phyloP scores from a whole-genome alignment of 192 early-diverging fungal species.

The Oehlia diaphana region DNA sequence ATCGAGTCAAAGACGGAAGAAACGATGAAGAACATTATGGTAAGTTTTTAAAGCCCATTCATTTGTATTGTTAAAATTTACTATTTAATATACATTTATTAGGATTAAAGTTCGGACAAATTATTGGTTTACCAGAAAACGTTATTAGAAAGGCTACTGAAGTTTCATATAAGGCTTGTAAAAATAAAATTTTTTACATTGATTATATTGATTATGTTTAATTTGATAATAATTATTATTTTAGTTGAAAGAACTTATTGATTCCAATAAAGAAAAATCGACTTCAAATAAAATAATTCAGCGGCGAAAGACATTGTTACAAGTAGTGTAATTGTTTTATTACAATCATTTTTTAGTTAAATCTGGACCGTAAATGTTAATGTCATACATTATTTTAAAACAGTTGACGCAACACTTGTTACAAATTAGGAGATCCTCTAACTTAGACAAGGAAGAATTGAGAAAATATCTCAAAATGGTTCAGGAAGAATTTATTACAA shows the following conservation, averaged over 20 bases:
- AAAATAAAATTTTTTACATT: background rate
- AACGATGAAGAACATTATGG: conserved; percentile 49
- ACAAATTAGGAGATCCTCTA: conserved; percentile 23
- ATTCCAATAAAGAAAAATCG: conserved; percentile 23
- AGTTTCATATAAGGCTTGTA: conserved; percentile 35
- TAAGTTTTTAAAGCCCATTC: background rate
- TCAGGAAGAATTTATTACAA: conserved; percentile 38
- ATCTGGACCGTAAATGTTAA: background rate
- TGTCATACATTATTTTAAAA: background rate
- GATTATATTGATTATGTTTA: background rate
- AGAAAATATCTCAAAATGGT: conserved; percentile 37
- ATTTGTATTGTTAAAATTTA: background rate
- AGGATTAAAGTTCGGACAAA: conserved; percentile 51
- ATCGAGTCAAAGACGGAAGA: conserved; percentile 48
- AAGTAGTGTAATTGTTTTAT: background rate
- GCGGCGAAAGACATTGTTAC: conserved; percentile 15
- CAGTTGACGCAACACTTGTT: conserved; percentile 20
- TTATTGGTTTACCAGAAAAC: conserved; percentile 34
- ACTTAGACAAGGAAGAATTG: conserved; percentile 29
- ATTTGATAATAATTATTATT: background rate
- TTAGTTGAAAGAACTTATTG: conserved; percentile 22
- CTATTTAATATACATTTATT: background rate
- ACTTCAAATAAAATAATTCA: conserved; percentile 31
- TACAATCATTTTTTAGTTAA: background rate
- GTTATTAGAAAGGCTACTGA: conserved; percentile 36